Percentiles rank a stretch among this genome's conserved stretches.
Conservation (phyloP, 2,329 filamentous ascomycete genomes). For the Alternaria consortialis region DNA sequence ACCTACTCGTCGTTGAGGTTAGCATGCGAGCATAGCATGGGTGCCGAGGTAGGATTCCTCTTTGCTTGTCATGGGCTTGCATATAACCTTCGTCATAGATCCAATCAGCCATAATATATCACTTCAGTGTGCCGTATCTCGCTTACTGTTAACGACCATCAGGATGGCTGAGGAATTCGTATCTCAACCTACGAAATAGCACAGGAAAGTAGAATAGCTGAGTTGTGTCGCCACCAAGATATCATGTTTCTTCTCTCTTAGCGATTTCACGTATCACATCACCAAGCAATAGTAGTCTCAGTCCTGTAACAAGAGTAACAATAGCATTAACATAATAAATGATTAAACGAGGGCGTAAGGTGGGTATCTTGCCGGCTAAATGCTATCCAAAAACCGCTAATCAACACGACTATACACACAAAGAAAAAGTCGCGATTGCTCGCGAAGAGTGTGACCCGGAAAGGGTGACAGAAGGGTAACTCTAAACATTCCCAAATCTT, state of each 20-base stretch:
- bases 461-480: slow-evolving; percentile 2
- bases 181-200: no score
- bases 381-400: slow-evolving; percentile 21
- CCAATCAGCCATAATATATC: not conserved
- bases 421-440: not conserved
- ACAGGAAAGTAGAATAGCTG: no score
- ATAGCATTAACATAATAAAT: not conserved
- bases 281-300: no score
- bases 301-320: not conserved
- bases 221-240: not conserved
- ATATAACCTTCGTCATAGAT: not conserved
- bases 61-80: no score
- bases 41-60: not conserved
- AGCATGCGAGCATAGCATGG: not conserved
- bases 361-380: slow-evolving; percentile 24
- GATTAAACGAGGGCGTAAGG: slow-evolving; percentile 16
- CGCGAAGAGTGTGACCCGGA: not conserved
- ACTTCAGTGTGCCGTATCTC: not conserved
- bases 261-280: not conserved
- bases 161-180: not conserved
- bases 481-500: slow-evolving; percentile 8
- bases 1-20: not conserved
- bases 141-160: not conserved
- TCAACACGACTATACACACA: slow-evolving; percentile 16
- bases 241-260: not conserved